Evolutionary conservation across 169 alveolate species (phyloP), one percentile per base, ranked within the genome.

Genomic region (Babesia microti): DNA sequence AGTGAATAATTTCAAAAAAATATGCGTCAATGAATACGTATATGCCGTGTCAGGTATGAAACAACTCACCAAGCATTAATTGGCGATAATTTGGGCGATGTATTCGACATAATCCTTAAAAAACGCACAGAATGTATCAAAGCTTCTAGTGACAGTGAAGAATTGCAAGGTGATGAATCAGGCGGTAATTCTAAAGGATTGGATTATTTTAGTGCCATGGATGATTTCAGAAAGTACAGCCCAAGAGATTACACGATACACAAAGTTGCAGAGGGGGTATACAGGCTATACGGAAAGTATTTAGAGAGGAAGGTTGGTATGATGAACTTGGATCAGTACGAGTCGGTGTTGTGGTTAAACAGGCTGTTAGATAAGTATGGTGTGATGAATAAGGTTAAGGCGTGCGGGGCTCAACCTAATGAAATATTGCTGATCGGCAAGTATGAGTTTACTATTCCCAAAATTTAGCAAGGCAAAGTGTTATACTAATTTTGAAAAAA

Each of bases 291-390:
- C 28, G 70, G 80, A 4, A 36, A 40, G 29, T 76, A 69, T 41
- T 49, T 76, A 27, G 82, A 76, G 59, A 53, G 79, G 15, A 74
- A 76, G 44, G 69, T 75, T 15, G 54, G 67, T 17, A 76, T 76
- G 78, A 69, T 76, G 65, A 37, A 75, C 30, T 76, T 76, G 22
- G 76, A 65, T 23, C 53, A 21, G 26, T 23, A 59, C 9, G 76
- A 65, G 17, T 36, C 70, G 0, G 15, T 65, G 41, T 68, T 54
- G 44, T 45, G 41, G 18, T 40, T 65, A 7, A 54, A 61, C 42
- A 19, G 67, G 11, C 44, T 65, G 0, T 12, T 65, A 41, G 47
- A 43, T 18, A 50, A 19, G 1, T 47, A 53, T 43, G 41, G 55
- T 19, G 48, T 65, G 1, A 47, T 43, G 22, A 27, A 35, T 18